A percentile compares a stretch with the other conserved stretches of the same genome.
These are phyloP conservation scores for Mitragyna speciosa DNA, from an alignment of 257 asterid genomes.

Conservation along the genomic window DNA sequence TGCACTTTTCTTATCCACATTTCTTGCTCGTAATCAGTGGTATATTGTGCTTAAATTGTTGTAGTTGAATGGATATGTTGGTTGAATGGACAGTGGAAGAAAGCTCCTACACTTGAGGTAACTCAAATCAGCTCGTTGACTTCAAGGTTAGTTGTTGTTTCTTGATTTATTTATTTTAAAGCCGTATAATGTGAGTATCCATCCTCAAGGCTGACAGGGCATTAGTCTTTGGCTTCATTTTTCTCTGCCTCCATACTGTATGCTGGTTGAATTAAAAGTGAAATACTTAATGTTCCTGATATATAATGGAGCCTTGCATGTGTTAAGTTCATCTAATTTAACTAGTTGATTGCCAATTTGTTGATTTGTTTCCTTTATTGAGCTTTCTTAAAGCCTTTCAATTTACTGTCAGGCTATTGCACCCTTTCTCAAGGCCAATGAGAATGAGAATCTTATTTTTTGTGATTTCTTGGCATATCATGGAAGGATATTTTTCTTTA, in stretches of 20 bases:
- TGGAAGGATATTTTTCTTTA: too few species aligned
- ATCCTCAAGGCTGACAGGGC: too few species aligned
- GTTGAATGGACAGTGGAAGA: conserved; percentile 95
- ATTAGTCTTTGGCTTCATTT: too few species aligned
- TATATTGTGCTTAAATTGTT: conserved; percentile 35
- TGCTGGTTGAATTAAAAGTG: too few species aligned
- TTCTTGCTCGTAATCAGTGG: conserved; percentile 24
- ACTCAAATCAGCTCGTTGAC: background rate
- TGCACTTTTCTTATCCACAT: background rate
- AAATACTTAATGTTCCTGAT: too few species aligned
- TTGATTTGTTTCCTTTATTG: too few species aligned
- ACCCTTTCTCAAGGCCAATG: background rate
- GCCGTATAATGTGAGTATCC: too few species aligned
- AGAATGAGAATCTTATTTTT: background rate
- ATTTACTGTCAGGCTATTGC: background rate
- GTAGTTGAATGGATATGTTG: conserved; percentile 99
- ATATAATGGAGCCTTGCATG: too few species aligned
- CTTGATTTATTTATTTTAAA: too few species aligned
- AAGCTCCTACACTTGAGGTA: conserved; percentile 94
- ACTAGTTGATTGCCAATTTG: background rate
- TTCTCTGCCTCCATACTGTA: too few species aligned
- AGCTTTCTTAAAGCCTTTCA: background rate
- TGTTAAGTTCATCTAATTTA: too few species aligned
- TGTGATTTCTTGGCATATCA: background rate
- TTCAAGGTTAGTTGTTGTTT: too few species aligned